Base-by-base conservation (phyloP, 257 asterid genomes). In the Eucommia ulmoides region DNA sequence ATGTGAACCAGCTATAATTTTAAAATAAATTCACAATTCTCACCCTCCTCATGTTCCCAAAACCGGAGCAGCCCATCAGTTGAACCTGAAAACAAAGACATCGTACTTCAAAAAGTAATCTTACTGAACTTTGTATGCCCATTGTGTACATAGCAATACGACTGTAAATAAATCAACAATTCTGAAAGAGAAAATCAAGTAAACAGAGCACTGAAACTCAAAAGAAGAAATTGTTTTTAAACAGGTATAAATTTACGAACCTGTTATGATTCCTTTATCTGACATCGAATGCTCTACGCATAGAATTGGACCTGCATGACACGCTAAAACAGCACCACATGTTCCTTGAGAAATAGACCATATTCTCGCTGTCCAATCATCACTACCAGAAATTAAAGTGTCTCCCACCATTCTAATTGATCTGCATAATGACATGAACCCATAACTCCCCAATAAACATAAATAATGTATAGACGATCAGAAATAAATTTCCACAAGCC, bases 291-390 rank as follows among this genome's bases (percentile, higher is more conserved):
- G 78, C 65, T 89, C 98, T 52, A 82, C 98, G n/a, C 91, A 80
- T 54, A 65, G 61, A 68, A 85, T 75, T 60, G 98, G 94, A 64
- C 96, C 98, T 47, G 83, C 94, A 58, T 89, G 98, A 65, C 92
- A 82, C 61, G 98, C 85, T 51, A 89, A 78, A 72, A 89, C 98
- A 59, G 93, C 96, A 35, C 80, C 93, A 73, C 98, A 89, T 18
- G 79, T 66, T 73, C 98, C 98, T 72, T 73, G 86, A 35, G 94
- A 82, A 52, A 78, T 78, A 54, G 98, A 85, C 96, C 98, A 89
- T 53, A 85, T 65, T 49, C 98, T 87, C 54, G 96, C 94, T 35
- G 98, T 89, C 98, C 98, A 89, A 64, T 89, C 98, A 78, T 89
- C 98, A 74, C 98, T 89, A 19, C 96, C 98, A 9, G 98, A 85